Base-by-base conservation (phyloP, 352 stramenopile species). In the Pythium phragmitis region DNA sequence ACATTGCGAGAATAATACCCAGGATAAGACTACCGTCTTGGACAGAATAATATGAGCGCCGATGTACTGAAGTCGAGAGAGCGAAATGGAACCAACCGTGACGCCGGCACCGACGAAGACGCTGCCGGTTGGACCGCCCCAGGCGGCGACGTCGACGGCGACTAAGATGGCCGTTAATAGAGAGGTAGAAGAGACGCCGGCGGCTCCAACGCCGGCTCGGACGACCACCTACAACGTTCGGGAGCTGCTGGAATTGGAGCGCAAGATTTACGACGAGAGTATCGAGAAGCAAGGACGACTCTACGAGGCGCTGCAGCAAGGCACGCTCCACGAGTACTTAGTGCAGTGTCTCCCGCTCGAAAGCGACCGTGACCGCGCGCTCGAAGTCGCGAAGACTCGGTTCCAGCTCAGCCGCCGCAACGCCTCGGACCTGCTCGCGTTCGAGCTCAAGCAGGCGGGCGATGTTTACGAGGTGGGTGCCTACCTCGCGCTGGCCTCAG, bases 261-360 rank as follows among this genome's bases (percentile, higher is more conserved):
- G 80, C 23, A 77, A 89, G 70, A 74, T 94, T 30, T 92, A 92
- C 60, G 82, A 94, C 69, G 82, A 94, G 50, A 92, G 79, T 63
- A 92, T 94, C 49, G 80, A 92, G 30, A 79, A 75, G n/a, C 75
- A 79, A 34, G 50, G 66, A 43, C 56, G 66, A 42, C 84, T 88
- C 53, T 77, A 80, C n/a, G 56, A 76, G 33, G 45, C 82, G 57
- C 72, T 94, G 33, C 57, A 65, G 19, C 47, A 41, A 4, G 86
- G 84, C 13, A 66, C 63, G 16, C 67, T 91, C 39, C 73, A 87
- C 26, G 86, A 87, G 26, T 95, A 80, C 67, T 68, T 90, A 12
- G 52, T 68, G 37, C 75, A 79, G 42, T 93, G 84, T 51, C 57
- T 54, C 16, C 82, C 81, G 14, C 91, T 93, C 43, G 80, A 84